A percentile compares a stretch with the other conserved stretches of the same genome.
Evolutionary conservation across 2,329 filamentous ascomycete species (phyloP).

Genomic region (Aschersonia sp.): DNA sequence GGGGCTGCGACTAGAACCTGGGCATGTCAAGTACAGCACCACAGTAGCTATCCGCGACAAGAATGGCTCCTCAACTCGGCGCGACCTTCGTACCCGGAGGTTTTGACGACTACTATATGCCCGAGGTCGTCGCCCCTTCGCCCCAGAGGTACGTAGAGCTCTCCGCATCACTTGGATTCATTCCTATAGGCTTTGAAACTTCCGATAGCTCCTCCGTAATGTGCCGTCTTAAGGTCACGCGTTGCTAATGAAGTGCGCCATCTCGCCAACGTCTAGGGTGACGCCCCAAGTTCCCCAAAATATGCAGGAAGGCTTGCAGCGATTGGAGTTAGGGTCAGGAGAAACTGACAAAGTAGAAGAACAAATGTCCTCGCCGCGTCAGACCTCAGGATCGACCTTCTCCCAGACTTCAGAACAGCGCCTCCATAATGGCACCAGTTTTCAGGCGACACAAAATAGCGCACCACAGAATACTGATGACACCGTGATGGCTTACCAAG

Average conservation of each 20-base stretch:
- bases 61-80: slow-evolving; percentile 22
- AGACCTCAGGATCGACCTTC: slow-evolving; percentile 28
- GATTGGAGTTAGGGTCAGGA: slow-evolving; percentile 71
- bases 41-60: not conserved
- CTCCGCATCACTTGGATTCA: not conserved
- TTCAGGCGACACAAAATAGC: not conserved
- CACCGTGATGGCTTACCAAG: slow-evolving; percentile 23
- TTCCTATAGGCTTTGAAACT: too few relatives aligned
- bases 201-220: not conserved
- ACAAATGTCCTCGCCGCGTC: slow-evolving; percentile 16
- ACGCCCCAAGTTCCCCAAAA: slow-evolving; percentile 94
- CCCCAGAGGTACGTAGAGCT: slow-evolving; percentile 35
- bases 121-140: slow-evolving; percentile 41
- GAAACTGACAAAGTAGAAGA: slow-evolving; percentile 21
- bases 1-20: not conserved
- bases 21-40: not conserved
- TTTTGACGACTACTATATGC: slow-evolving; percentile 46
- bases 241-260: slow-evolving; percentile 19
- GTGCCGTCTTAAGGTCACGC: not conserved
- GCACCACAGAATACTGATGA: slow-evolving; percentile 17
- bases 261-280: slow-evolving; percentile 41
- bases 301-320: slow-evolving; percentile 87
- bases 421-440: slow-evolving; percentile 2
- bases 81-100: slow-evolving; percentile 45
- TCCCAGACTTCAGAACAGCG: slow-evolving; percentile 21